Base-by-base conservation (phyloP, 2,329 filamentous ascomycete genomes). In the Polychaeton citri region DNA sequence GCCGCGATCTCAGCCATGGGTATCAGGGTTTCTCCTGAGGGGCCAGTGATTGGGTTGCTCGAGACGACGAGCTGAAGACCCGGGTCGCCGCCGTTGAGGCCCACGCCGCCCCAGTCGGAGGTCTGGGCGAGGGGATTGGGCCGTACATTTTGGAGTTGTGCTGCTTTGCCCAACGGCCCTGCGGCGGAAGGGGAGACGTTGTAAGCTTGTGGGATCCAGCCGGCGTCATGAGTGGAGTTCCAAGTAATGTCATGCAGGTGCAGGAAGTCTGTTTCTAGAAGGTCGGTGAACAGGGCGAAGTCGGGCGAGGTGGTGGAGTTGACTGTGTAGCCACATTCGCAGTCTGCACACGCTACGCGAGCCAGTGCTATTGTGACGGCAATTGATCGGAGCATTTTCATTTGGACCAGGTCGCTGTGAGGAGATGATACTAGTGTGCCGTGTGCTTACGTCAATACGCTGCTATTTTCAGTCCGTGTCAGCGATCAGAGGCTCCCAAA, bases 261-360 rank as follows among this genome's bases (percentile, higher is more conserved):
- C 3, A 75, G 60, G 51, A 87, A 87, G 58, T 87, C 76, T 15
- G 78, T 78, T 51, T 86, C 81, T 35, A 83, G 57, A 8, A 76
- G 52, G 40, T 86, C 75, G 2, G 78, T 83, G 53, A 81, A 86
- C 35, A 80, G 51, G 28, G 64, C 58, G 32, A 57, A 49, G 5
- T 48, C 39, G 3, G 52, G 44, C 19, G 60, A 57, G 32, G 58
- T 50, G n/a, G 62, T 64, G 26, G 65, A 57, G 41, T 62, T 63
- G 31, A 77, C 57, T 3, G 69, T 69, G 55, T 84, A 87, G 35
- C 81, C 82, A 52, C 82, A 88, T 48, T 81, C 72, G 60, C 82
- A 87, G 42, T 68, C 64, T 4, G 69, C 67, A 30, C 48, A 46
- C n/a, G n/a, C n/a, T n/a, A n/a, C n/a, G n/a, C n/a, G n/a, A n/a